Evolutionary conservation across 495 filamentous ascomycete genomes (phyloP), one percentile per base, ranked within the genome.

Genomic region (Penicillium dipodomyicola): DNA sequence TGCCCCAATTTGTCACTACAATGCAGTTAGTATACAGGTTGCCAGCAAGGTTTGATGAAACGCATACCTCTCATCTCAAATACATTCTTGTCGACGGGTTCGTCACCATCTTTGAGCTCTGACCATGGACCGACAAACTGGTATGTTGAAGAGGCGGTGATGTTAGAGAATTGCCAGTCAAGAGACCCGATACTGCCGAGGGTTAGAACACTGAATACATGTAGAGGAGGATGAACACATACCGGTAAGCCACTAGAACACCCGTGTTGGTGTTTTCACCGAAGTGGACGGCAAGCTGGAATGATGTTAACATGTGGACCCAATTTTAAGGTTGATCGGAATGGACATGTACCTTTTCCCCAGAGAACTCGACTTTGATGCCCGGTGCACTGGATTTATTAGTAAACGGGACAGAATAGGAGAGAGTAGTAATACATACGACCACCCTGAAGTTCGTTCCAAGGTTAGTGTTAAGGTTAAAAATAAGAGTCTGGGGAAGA

Each of bases 111-210:
- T 11, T 52, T 52, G 4, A 69, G 11, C 3, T 57, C 64, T 9
- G 63, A 49, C 49, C 56, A 60, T 7, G 65, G 58, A 1, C 70
- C 78, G 35, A 85, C 76, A 45, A 89, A 77, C 29, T 87, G 78
- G 57, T 89, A 84, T 1, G 84, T 86, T 15, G 74, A 72, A 9
- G 78, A 75, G 0, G 77, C 80, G 5, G 84, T 87, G 33, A 89
- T 78, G 68, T 88, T 88, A 39, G 85, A 83, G 59, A 87, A 84
- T 40, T 76, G 74, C 84, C 86, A 89, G 62, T 88, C 85, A 45
- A 85, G 75, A 7, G 83, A 83, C 8, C 75, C 77, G 43, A 87
- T 71, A 11, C 85, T 83, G 60, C 40, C 25, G 1, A 50, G 1
- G 3, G 1, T 42, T 30, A 17, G 41, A 35, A 43, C 3, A 14